phyloP scores from a whole-genome alignment of 352 stramenopile genomes.

The Pilasporangium apinafurcum region DNA sequence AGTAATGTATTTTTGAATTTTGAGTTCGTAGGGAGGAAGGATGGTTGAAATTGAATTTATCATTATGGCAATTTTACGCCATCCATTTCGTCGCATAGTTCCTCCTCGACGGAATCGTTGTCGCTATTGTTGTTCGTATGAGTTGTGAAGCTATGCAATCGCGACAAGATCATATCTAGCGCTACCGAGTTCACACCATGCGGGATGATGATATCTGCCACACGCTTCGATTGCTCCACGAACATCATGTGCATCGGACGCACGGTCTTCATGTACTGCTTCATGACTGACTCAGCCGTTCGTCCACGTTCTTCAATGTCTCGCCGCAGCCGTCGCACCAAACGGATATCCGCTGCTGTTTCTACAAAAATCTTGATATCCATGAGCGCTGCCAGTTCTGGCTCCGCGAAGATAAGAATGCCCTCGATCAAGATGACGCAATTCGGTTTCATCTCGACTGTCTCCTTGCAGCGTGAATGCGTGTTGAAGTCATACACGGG shows the following conservation, averaged over 20 bases:
- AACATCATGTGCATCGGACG: conserved; percentile 98
- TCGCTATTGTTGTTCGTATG: conserved; percentile 30
- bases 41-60: too few species aligned
- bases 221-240: conserved; percentile 94
- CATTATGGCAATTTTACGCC: too few species aligned
- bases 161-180: conserved; percentile 91
- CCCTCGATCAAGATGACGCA: conserved; percentile 95
- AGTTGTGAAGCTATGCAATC: conserved; percentile 75
- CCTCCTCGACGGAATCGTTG: conserved; percentile 32
- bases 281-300: conserved; percentile 92
- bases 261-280: conserved; percentile 97
- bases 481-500: conserved; percentile 95
- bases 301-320: conserved; percentile 94
- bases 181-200: conserved; percentile 91
- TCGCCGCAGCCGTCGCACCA: conserved; percentile 89
- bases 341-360: conserved; percentile 91
- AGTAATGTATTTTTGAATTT: too few species aligned
- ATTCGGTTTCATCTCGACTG: conserved; percentile 76
- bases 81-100: conserved; percentile 7
- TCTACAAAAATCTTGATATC: conserved; percentile 98
- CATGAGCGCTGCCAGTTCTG: conserved; percentile 85
- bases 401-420: conserved; percentile 95
- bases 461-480: conserved; percentile 85
- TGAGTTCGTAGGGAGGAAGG: too few species aligned
- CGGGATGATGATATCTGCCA: conserved; percentile 94